These are phyloP conservation scores for Aurinia saxatilis DNA, from an alignment of 345 rosid genomes.

Conservation along the genomic window DNA sequence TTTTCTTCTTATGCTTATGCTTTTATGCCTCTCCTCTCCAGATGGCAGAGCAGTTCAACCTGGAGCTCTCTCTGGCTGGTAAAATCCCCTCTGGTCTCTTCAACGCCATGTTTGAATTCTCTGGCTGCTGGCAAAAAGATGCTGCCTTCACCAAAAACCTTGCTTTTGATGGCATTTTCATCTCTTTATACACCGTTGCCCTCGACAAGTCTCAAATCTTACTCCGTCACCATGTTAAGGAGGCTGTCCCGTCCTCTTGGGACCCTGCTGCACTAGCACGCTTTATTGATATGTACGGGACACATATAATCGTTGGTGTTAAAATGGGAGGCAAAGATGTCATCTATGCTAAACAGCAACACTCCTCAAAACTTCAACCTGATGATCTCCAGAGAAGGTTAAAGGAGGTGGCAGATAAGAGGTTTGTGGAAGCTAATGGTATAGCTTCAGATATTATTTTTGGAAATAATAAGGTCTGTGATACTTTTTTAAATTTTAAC, in stretches of 20 bases:
- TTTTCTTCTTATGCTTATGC: too few species aligned
- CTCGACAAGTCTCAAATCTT: constrained; percentile 76
- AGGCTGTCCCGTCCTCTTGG: constrained; percentile 83
- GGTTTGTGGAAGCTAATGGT: constrained; percentile 50
- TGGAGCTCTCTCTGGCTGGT: constrained; percentile 76
- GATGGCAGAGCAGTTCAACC: constrained; percentile 99
- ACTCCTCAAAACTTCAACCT: constrained; percentile 67
- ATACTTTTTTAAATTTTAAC: background rate
- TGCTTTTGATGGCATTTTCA: constrained; percentile 85
- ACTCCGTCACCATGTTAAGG: constrained; percentile 69
- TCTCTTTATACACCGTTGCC: constrained; percentile 74
- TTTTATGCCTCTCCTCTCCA: constrained; percentile 16
- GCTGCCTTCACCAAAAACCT: constrained; percentile 89
- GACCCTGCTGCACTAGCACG: constrained; percentile 92
- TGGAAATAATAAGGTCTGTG: constrained; percentile 25
- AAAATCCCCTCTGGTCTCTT: constrained; percentile 92
- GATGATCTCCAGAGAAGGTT: constrained; percentile 71
- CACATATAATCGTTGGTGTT: constrained; percentile 81
- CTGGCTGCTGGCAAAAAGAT: constrained; percentile 91
- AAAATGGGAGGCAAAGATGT: constrained; percentile 99
- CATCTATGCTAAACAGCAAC: constrained; percentile 71
- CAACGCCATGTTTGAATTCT: constrained; percentile 83
- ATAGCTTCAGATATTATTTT: constrained; percentile 14
- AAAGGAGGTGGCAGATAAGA: constrained; percentile 82
- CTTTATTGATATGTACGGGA: constrained; percentile 79